Conservation (phyloP, 2,329 filamentous ascomycete species). For the Lecanicillium sp. region DNA sequence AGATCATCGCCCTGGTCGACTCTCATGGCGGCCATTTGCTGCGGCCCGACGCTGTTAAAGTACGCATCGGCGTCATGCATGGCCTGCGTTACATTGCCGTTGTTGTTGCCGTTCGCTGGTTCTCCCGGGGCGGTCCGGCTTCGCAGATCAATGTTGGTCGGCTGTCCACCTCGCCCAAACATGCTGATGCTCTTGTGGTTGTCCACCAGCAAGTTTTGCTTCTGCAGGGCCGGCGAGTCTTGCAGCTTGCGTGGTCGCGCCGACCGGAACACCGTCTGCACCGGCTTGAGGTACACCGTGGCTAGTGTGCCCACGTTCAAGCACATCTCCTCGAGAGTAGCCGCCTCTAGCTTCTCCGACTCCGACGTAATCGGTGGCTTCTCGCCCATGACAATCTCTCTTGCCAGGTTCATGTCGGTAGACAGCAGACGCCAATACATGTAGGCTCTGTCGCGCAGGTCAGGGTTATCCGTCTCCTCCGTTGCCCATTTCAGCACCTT, state of each 20-base stretch:
- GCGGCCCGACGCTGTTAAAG: slow-evolving; percentile 69
- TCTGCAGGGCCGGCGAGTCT: slow-evolving; percentile 81
- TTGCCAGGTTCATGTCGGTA: slow-evolving; percentile 81
- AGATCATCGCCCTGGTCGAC: slow-evolving; percentile 55
- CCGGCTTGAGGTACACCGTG: slow-evolving; percentile 95
- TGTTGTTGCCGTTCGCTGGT: slow-evolving; percentile 15
- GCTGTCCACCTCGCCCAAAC: slow-evolving; percentile 45
- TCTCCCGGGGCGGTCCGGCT: slow-evolving; percentile 18
- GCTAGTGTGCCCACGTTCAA: slow-evolving; percentile 92
- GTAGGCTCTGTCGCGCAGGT: slow-evolving; percentile 90
- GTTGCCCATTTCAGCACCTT: slow-evolving; percentile 98
- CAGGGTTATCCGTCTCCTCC: slow-evolving; percentile 97
- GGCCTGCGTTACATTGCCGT: slow-evolving; percentile 56
- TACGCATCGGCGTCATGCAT: slow-evolving; percentile 84
- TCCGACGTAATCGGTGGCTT: slow-evolving; percentile 96
- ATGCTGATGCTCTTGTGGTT: slow-evolving; percentile 53
- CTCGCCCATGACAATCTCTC: slow-evolving; percentile 89
- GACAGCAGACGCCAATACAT: slow-evolving; percentile 99
- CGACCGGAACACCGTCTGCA: slow-evolving; percentile 91
- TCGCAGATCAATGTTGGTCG: slow-evolving; percentile 41
- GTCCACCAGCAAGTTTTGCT: slow-evolving; percentile 51
- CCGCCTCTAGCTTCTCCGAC: slow-evolving; percentile 84
- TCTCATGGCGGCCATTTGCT: slow-evolving; percentile 66
- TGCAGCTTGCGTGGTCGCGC: slow-evolving; percentile 72
- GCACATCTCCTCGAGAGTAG: slow-evolving; percentile 93